Base-by-base conservation (phyloP, 441 rosid species). In the Arabidopsis hybrid region DNA sequence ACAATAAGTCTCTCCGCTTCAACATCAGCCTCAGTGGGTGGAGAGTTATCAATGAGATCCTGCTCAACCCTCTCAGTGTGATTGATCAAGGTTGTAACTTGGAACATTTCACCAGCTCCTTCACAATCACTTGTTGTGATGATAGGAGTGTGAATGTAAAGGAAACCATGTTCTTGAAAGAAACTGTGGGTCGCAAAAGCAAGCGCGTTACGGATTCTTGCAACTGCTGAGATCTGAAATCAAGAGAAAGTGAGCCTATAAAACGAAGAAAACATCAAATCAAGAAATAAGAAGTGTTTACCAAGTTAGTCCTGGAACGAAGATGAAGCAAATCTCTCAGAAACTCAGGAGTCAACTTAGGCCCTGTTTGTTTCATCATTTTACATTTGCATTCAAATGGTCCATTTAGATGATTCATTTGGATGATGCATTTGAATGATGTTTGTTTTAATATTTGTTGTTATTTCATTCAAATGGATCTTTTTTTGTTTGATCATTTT, bases 101-200 rank as follows among this genome's bases (percentile, higher is more conserved):
- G 98, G 78, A 95, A 95, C 99, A 92, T 92, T 62, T 95, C 99
- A 61, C 98, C 99, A 52, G 97, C 99, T 46, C 99, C 99, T 82
- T 95, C 99, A 62, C 99, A 95, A 60, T 95, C 99, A 74, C 98
- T 95, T 16, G 99, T 91, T 1, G 99, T 95, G 65, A 92, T 66
- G 73, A 95, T 95, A 0, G 97, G 98, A 11, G 99, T 89, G 62
- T 92, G 99, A 31, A 95, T 36, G 67, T 89, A 92, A 0, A 87
- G 82, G 68, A 92, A 92, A 7, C 85, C 86, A 16, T 88, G 80
- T 73, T 92, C 85, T 78, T 89, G 94, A 73, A 95, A 92, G 82
- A 95, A 95, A 0, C 88, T 81, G 62, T 95, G 99, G 0, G 99
- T 95, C 0, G 98, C 98, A 68, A 81, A 89, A 47, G 98, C 92